Conservation (phyloP, 495 filamentous ascomycete species). For the Terfezia claveryi region DNA sequence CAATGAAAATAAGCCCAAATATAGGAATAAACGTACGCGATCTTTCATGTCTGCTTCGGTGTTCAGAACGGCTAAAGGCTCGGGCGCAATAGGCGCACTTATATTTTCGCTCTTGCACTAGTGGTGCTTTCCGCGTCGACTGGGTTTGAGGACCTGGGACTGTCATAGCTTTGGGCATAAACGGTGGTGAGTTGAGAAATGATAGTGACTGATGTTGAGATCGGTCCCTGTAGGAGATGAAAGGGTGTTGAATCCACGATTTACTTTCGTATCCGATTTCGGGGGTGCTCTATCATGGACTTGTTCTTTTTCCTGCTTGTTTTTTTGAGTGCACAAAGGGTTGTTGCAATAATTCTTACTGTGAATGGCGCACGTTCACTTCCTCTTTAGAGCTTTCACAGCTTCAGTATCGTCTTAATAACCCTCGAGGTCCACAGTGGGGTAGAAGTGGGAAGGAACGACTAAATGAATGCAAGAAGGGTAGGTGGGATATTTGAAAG, state of each 20-base stretch:
- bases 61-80: slow-evolving; percentile 91
- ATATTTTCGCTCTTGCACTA: slow-evolving; percentile 85
- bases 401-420: not conserved
- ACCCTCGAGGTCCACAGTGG: not conserved
- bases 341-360: no score
- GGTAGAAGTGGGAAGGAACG: not conserved
- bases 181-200: slow-evolving; percentile 34
- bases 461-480: slow-evolving; percentile 11
- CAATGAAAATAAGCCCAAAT: not conserved
- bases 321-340: not conserved
- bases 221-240: slow-evolving; percentile 16
- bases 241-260: slow-evolving; percentile 21
- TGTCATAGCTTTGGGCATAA: slow-evolving; percentile 31
- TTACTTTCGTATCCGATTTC: slow-evolving; percentile 15
- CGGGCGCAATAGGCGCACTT: slow-evolving; percentile 97
- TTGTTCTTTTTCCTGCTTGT: not conserved
- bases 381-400: not conserved
- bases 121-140: slow-evolving; percentile 35
- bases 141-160: slow-evolving; percentile 35
- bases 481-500: slow-evolving; percentile 8
- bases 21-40: slow-evolving; percentile 55
- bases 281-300: slow-evolving; percentile 19
- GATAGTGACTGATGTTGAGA: slow-evolving; percentile 24
- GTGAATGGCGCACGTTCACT: no score
- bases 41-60: slow-evolving; percentile 88